These are phyloP conservation scores for Elsinoe perseae DNA, from an alignment of 2,329 filamentous ascomycete species.

Conservation along the genomic window DNA sequence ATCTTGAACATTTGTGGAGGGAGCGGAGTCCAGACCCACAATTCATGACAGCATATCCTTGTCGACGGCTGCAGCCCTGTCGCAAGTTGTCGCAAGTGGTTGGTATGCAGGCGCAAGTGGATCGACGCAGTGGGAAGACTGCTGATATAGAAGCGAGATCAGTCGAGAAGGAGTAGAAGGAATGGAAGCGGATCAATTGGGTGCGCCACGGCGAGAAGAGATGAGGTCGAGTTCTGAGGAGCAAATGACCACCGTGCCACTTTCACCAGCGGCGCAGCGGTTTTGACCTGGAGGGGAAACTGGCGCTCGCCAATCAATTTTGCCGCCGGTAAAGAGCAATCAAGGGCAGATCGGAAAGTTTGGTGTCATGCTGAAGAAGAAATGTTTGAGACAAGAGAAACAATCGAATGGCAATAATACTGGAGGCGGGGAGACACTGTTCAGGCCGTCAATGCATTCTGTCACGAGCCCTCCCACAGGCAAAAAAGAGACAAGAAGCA, in stretches of 20 bases:
- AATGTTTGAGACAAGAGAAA: too few relatives aligned
- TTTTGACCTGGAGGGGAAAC: not conserved
- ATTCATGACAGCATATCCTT: conserved; percentile 12
- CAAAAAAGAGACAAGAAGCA: not conserved
- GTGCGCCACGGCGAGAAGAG: not conserved
- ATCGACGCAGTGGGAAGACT: too few relatives aligned
- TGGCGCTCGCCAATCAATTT: not conserved
- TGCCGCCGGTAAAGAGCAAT: not conserved
- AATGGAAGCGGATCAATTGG: not conserved
- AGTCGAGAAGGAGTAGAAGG: not conserved
- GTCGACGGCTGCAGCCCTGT: not conserved
- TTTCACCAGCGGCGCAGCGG: not conserved
- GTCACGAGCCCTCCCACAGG: too few relatives aligned
- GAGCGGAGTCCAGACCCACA: conserved; percentile 6
- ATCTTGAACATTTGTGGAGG: conserved; percentile 15
- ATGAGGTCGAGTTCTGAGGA: not conserved
- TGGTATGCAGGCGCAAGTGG: not conserved
- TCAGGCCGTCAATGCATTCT: too few relatives aligned
- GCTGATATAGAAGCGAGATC: not conserved
- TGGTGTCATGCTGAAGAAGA: not conserved
- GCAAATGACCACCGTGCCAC: conserved; percentile 1
- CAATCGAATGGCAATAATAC: too few relatives aligned
- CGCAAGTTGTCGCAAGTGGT: not conserved
- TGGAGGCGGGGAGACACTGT: not conserved
- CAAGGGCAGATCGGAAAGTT: not conserved